phyloP scores from a whole-genome alignment of 2,329 filamentous ascomycete species.

The Diaporthe sp. region DNA sequence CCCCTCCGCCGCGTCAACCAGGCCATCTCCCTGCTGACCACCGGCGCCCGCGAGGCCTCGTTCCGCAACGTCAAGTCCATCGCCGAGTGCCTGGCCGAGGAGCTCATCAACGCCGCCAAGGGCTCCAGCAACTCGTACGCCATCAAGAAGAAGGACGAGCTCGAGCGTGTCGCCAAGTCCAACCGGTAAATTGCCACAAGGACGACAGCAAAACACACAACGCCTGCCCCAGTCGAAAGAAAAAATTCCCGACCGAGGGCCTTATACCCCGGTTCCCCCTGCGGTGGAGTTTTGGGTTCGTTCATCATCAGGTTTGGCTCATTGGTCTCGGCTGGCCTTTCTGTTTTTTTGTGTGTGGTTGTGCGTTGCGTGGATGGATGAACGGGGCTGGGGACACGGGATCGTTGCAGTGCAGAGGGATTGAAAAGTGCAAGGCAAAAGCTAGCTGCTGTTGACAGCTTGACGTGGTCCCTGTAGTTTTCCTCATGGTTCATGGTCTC shows the following conservation, averaged over 20 bases:
- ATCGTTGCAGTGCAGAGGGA: slow-evolving; percentile 35
- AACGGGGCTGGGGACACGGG: slow-evolving; percentile 2
- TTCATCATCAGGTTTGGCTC: slow-evolving; percentile 42
- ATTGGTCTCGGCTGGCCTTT: slow-evolving; percentile 31
- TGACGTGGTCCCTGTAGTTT: slow-evolving; percentile 37
- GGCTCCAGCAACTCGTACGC: slow-evolving; percentile 99
- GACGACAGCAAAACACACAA: not conserved
- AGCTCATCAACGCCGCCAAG: slow-evolving; percentile 99
- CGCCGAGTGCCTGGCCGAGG: slow-evolving; percentile 99
- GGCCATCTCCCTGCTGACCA: slow-evolving; percentile 98
- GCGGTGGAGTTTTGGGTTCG: slow-evolving; percentile 46
- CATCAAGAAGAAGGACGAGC: slow-evolving; percentile 99
- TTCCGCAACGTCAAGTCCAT: slow-evolving; percentile 99
- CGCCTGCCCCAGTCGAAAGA: slow-evolving; percentile 29
- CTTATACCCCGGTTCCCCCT: slow-evolving; percentile 34
- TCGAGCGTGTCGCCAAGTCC: slow-evolving; percentile 99
- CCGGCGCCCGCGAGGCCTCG: slow-evolving; percentile 96
- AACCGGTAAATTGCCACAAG: slow-evolving; percentile 85
- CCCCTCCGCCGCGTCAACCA: slow-evolving; percentile 99
- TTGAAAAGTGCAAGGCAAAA: slow-evolving; percentile 38
- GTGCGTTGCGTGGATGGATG: slow-evolving; percentile 24
- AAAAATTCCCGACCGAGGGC: slow-evolving; percentile 28
- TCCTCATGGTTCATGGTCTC: slow-evolving; percentile 36
- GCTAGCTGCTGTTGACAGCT: slow-evolving; percentile 33
- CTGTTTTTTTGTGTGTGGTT: slow-evolving; percentile 26